These are phyloP conservation scores for Delonix regia DNA, from an alignment of 306 rosid species.

Conservation along the genomic window DNA sequence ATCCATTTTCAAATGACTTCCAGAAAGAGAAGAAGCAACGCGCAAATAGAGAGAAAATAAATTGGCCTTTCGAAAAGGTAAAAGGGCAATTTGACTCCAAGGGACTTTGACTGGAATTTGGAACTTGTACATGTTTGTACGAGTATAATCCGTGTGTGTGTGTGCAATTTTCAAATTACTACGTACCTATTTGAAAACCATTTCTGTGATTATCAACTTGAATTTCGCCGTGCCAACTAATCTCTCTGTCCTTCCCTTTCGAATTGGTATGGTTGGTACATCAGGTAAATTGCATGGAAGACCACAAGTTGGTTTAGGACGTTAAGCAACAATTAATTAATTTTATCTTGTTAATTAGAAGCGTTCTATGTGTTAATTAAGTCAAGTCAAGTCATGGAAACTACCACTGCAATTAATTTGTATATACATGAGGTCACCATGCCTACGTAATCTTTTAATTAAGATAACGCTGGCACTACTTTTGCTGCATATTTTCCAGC, in stretches of 20 bases:
- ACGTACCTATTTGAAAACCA: too few species aligned
- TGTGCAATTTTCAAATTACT: not conserved
- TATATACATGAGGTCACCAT: not conserved
- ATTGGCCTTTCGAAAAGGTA: not conserved
- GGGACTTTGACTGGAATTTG: slow-evolving; percentile 19
- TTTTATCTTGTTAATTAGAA: not conserved
- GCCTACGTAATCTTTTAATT: not conserved
- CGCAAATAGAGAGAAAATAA: not conserved
- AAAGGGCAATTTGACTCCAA: not conserved
- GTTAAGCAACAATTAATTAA: not conserved
- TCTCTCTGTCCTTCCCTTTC: not conserved
- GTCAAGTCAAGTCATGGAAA: slow-evolving; percentile 8
- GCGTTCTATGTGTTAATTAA: not conserved
- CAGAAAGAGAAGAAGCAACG: not conserved
- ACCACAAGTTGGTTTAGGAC: slow-evolving; percentile 14
- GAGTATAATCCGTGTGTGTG: not conserved
- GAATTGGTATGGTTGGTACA: not conserved
- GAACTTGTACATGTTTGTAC: not conserved
- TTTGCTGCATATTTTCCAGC: not conserved
- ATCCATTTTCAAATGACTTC: not conserved
- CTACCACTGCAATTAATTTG: not conserved
- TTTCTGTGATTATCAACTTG: not conserved
- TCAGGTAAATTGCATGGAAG: slow-evolving; percentile 2
- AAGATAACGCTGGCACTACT: not conserved
- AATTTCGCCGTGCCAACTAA: not conserved